Evolutionary conservation across 139 green algal genomes (phyloP), one percentile per base, ranked within the genome.

Genomic region (Chlamydomonas eustigma): DNA sequence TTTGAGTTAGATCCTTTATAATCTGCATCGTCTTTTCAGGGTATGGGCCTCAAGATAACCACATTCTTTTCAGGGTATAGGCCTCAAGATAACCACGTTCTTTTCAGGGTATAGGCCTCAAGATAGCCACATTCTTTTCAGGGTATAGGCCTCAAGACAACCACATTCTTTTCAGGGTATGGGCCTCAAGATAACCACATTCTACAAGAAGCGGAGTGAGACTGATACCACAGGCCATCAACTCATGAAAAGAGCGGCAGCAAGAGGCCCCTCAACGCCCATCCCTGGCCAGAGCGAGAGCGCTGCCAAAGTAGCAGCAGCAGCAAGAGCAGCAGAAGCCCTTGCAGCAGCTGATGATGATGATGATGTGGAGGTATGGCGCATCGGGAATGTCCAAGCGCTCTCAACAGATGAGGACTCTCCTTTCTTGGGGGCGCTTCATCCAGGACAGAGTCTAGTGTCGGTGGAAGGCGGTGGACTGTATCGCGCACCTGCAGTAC

Each of bases 171-270:
- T n/a, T 58, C 80, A 77, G 31, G 71, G 71, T 32, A 76, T 76
- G 71, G 71, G 71, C 25, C 25, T 76, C 35, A 64, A 76, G 31
- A 78, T 96, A 22, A 76, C 81, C n/a, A 91, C 87, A 0, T 96
- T 88, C 80, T 95, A 95, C 73, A 77, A 88, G 34, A 91, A 91
- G 70, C 69, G 58, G 31, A 76, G 64, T 6, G 8, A 77, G 0
- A 78, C 66, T 6, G 91, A 95, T 70, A 67, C 30, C 0, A 71
- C 28, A 4, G 69, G 84, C 50, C 50, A 79, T 39, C 25, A 66
- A 22, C 65, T 87, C 44, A 68, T 76, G 38, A 35, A 37, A 18
- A 30, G 30, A 5, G 73, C 73, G 2, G 73, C 51, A 18, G 73
- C 73, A 31, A 35, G 33, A 3, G 33, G 34, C 24, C 34, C 31